Evolutionary conservation across 1,284 basidiomycete genomes (phyloP), one percentile per base, ranked within the genome.

Genomic region (Cryptococcus deneoformans): DNA sequence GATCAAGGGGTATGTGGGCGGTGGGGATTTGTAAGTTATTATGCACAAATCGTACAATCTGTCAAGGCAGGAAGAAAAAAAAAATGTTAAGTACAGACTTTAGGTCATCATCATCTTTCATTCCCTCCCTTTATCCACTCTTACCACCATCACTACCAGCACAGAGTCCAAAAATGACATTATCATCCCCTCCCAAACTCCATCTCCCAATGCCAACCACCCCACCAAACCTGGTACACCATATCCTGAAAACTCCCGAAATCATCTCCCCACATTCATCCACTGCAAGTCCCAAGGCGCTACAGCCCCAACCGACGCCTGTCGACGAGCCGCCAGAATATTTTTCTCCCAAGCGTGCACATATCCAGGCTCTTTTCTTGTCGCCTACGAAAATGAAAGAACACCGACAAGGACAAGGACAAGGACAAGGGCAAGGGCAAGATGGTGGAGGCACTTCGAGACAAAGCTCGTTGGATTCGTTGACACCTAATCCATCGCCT

Each of bases 1-100:
- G 29, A 59, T 71, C 52, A 74, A 72, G 55, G 69, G 59, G 2
- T 77, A 70, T 57, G 73, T 74, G 10, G 71, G 69, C 7, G 66
- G 68, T 34, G 75, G 5, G 69, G 20, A 75, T 59, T 54, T 77
- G 24, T n/a, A 64, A 67, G 69, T 20, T 20, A 20, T 20, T 20
- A 20, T 20, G 20, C 20, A 20, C 20, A 20, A 20, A 20, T 20
- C 20, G 20, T 20, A 20, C 20, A 20, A 20, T 20, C 20, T 20
- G 20, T 20, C 20, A 20, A 20, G 20, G 20, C 20, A 20, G 20
- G 20, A 20, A 20, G 20, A 20, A 20, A 20, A 20, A 20, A 20
- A 20, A 20, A 20, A 20, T 20, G 20, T 20, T 20, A 20, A 20
- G 20, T 20, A 20, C 20, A 20, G 20, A 20, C 20, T 20, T 20